These are phyloP conservation scores for Populus nigra DNA, from an alignment of 345 rosid genomes.

Conservation along the genomic window DNA sequence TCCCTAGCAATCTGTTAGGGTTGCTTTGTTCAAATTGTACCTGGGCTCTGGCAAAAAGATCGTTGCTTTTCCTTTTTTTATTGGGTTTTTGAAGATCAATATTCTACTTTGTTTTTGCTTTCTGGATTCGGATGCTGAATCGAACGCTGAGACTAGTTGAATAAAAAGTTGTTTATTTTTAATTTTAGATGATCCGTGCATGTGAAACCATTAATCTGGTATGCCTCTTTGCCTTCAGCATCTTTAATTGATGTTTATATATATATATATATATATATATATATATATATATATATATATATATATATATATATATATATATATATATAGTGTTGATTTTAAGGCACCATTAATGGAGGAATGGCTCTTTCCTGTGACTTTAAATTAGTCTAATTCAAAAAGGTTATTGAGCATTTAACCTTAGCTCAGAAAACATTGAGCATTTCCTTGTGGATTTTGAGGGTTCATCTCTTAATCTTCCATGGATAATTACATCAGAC, in stretches of 20 bases:
- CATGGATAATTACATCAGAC: neutral
- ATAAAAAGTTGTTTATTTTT: neutral
- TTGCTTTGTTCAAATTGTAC: neutral
- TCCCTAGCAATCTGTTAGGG: neutral
- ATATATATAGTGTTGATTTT: neutral
- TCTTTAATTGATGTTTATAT: neutral
- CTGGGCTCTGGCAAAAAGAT: neutral
- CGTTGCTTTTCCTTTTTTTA: neutral
- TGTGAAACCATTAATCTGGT: too few species aligned
- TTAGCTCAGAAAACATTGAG: too few species aligned
- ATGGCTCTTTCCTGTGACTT: neutral
- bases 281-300: neutral
- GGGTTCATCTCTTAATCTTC: neutral
- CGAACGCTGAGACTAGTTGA: neutral
- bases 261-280: neutral
- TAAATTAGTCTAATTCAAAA: neutral
- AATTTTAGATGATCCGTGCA: neutral
- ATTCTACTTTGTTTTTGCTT: neutral
- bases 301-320: neutral
- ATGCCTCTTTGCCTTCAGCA: neutral
- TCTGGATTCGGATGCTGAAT: constrained; percentile 1
- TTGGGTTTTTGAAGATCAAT: neutral
- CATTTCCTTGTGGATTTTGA: neutral
- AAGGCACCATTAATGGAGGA: neutral
- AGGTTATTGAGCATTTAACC: neutral